Base-by-base conservation (phyloP, 495 filamentous ascomycete species). In the Hypoxylon lenormandii region DNA sequence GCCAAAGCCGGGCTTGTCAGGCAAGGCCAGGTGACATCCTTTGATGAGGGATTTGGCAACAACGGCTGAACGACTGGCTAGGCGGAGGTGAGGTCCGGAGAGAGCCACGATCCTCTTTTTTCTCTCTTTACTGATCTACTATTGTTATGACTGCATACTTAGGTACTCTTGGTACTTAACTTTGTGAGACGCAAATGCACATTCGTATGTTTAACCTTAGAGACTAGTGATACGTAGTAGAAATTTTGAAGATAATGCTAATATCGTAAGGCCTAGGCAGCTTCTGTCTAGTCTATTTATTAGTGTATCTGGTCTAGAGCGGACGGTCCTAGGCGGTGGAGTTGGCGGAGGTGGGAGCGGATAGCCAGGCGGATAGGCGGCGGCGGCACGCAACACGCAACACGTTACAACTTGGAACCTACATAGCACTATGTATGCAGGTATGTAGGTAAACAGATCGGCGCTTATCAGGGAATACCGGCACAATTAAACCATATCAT, bases 321-420 rank as follows among this genome's bases (percentile, higher is more conserved):
- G n/a, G n/a, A n/a, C n/a, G n/a, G n/a, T 56, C n/a, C 11, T 10
- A 56, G 16, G 46, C 26, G n/a, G 53, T 58, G 53, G 53, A 64
- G 36, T 46, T 30, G 51, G 51, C 58, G 59, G 65, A 62, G 40
- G n/a, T n/a, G n/a, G n/a, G n/a, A n/a, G n/a, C n/a, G n/a, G n/a
- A n/a, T n/a, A n/a, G n/a, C 37, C 23, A 42, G 43, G 59, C 66
- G 66, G 64, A 65, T 65, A 15, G 45, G 52, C 59, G 59, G 66
- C 63, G 59, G 3, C 28, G n/a, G n/a, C n/a, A n/a, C n/a, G n/a
- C n/a, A n/a, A n/a, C n/a, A n/a, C n/a, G n/a, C n/a, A n/a, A n/a
- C n/a, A 28, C 28, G 51, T 57, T 51, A 22, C 48, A 51, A 28
- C 22, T 55, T 33, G 47, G 19, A 45, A 28, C 26, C 26, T n/a